Percentiles rank a stretch among this genome's conserved stretches.
Evolutionary conservation across 177 flowering plant genomes (phyloP).

Genomic region (Tripterygium wilfordii): DNA sequence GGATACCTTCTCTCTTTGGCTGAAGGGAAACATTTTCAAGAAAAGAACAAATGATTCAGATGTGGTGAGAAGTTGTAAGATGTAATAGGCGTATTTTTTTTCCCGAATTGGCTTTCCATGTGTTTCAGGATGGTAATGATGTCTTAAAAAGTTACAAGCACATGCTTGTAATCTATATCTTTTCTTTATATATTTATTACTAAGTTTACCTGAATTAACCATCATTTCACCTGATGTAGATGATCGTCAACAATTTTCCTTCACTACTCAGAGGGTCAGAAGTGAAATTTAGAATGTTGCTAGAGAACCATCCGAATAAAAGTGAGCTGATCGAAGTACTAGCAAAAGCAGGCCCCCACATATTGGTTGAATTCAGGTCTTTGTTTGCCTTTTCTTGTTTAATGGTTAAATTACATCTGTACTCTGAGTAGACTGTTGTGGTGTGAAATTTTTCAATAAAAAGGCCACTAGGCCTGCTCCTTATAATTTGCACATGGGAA

Average conservation of each 20-base stretch:
- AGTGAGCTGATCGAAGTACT: conserved; percentile 57
- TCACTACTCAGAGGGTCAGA: conserved; percentile 70
- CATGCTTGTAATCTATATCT: no score
- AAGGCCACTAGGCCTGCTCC: no score
- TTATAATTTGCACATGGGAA: no score
- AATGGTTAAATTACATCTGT: not conserved
- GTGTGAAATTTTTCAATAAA: no score
- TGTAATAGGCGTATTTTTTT: no score
- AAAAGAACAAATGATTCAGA: no score
- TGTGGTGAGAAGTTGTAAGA: no score
- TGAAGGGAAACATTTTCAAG: no score
- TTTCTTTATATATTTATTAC: not conserved
- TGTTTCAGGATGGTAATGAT: no score
- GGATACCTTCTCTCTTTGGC: no score
- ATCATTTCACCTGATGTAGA: conserved; percentile 31
- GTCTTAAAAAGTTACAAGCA: no score
- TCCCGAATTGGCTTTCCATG: no score
- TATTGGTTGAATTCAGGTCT: conserved; percentile 59
- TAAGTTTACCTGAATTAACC: not conserved
- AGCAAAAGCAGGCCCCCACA: conserved; percentile 55
- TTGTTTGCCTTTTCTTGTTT: conserved; percentile 2
- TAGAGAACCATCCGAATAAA: conserved; percentile 29
- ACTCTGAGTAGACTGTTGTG: not conserved
- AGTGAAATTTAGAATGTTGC: conserved; percentile 31
- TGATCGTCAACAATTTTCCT: conserved; percentile 54